Percentiles rank a stretch among this genome's conserved stretches.
phyloP scores from a whole-genome alignment of 345 rosid species.

The Turritis glabra region DNA sequence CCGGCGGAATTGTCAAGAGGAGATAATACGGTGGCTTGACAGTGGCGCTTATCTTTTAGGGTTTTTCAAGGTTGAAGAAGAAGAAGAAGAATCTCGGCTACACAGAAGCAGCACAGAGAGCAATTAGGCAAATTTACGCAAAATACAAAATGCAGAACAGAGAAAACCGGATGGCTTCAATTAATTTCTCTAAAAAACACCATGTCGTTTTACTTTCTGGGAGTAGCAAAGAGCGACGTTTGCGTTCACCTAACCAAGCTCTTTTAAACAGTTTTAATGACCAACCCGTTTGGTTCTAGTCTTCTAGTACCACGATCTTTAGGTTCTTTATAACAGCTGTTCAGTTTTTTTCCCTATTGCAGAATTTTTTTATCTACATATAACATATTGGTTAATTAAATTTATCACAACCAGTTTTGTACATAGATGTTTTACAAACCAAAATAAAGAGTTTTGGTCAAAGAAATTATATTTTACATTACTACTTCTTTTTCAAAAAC shows the following conservation, averaged over 20 bases:
- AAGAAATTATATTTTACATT: too few relatives aligned
- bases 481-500: too few relatives aligned
- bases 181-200: constrained; percentile 12
- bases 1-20: neutral
- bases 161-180: neutral
- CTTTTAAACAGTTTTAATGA: neutral
- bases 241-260: neutral
- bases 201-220: constrained; percentile 13
- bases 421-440: too few relatives aligned
- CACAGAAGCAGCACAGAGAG: constrained; percentile 2
- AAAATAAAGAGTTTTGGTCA: too few relatives aligned
- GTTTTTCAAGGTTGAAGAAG: constrained; percentile 31
- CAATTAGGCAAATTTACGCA: constrained; percentile 18
- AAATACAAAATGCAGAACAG: neutral
- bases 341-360: too few relatives aligned
- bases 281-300: neutral
- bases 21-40: neutral
- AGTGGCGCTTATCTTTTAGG: constrained; percentile 25
- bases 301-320: too few relatives aligned
- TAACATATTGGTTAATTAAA: too few relatives aligned
- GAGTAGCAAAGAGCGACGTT: constrained; percentile 24
- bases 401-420: too few relatives aligned
- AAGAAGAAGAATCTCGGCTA: constrained; percentile 17
- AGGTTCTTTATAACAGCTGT: too few relatives aligned
- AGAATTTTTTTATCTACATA: too few relatives aligned